A percentile compares a stretch with the other conserved stretches of the same genome.
Conservation (phyloP, 2,329 filamentous ascomycete genomes). For the Fusarium proliferatum region DNA sequence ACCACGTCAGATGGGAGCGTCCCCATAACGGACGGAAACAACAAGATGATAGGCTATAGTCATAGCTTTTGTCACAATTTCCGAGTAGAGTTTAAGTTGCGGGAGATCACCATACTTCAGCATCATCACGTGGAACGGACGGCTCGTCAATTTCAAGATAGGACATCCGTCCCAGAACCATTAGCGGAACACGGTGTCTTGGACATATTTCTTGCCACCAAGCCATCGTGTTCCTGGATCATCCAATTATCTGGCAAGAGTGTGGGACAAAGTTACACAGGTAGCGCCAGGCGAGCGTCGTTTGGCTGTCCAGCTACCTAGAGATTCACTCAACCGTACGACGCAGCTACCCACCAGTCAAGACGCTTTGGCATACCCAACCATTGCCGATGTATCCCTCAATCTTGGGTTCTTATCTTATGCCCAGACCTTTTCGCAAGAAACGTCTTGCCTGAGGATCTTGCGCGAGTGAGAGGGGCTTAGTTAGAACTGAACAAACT, state of each 20-base stretch:
- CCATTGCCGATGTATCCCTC: background rate
- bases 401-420: background rate
- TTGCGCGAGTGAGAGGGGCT: slow-evolving; percentile 14
- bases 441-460: background rate
- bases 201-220: background rate
- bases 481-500: background rate
- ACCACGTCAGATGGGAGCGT: background rate
- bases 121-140: slow-evolving; percentile 14
- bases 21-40: background rate
- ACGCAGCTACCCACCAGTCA: slow-evolving; percentile 14
- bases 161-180: slow-evolving; percentile 4
- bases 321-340: slow-evolving; percentile 13
- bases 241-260: slow-evolving; percentile 23
- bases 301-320: slow-evolving; percentile 16
- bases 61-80: background rate
- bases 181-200: slow-evolving; percentile 22
- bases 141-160: slow-evolving; percentile 6
- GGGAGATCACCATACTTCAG: background rate
- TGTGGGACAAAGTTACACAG: slow-evolving; percentile 32
- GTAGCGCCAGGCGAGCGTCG: slow-evolving; percentile 26
- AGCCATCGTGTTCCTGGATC: background rate
- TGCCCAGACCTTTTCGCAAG: background rate
- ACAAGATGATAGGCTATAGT: background rate
- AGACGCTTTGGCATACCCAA: slow-evolving; percentile 8
- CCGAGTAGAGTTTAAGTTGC: slow-evolving; percentile 12